phyloP scores from a whole-genome alignment of 2,329 filamentous ascomycete species.

The Exserohilum rostratum region DNA sequence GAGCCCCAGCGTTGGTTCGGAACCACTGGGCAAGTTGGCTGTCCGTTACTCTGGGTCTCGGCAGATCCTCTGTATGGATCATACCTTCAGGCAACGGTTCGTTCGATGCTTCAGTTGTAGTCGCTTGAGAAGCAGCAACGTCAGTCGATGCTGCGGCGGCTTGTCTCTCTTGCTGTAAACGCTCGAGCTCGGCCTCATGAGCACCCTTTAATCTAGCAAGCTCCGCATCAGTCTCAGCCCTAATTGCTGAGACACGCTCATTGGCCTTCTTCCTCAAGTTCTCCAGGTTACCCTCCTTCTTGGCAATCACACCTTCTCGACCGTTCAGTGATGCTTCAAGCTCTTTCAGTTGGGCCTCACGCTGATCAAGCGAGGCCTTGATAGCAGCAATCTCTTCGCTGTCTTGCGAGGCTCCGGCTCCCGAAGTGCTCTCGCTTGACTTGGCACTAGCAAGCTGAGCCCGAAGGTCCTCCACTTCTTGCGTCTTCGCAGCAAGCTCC shows the following conservation, averaged over 20 bases:
- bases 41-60: slow-evolving; percentile 17
- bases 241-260: slow-evolving; percentile 64
- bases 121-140: slow-evolving; percentile 2
- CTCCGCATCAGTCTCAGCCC: slow-evolving; percentile 37
- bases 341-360: slow-evolving; percentile 29
- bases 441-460: slow-evolving; percentile 41
- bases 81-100: slow-evolving; percentile 11
- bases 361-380: slow-evolving; percentile 41
- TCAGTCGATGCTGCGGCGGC: background rate
- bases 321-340: slow-evolving; percentile 56
- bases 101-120: background rate
- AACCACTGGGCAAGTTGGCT: slow-evolving; percentile 17
- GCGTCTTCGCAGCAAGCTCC: slow-evolving; percentile 52
- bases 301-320: slow-evolving; percentile 23
- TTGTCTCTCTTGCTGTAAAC: slow-evolving; percentile 22
- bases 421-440: background rate
- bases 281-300: slow-evolving; percentile 31
- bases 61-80: slow-evolving; percentile 33
- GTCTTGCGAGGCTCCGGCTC: slow-evolving; percentile 53
- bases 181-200: slow-evolving; percentile 47
- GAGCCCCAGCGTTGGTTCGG: slow-evolving; percentile 11
- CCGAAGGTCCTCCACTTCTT: slow-evolving; percentile 55
- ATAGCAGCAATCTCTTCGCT: slow-evolving; percentile 50
- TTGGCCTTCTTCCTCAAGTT: slow-evolving; percentile 63
- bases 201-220: slow-evolving; percentile 52